Percentiles rank a stretch among this genome's conserved stretches.
Conservation (phyloP, 768 basidiomycete genomes). For the Baorangia bicolor region DNA sequence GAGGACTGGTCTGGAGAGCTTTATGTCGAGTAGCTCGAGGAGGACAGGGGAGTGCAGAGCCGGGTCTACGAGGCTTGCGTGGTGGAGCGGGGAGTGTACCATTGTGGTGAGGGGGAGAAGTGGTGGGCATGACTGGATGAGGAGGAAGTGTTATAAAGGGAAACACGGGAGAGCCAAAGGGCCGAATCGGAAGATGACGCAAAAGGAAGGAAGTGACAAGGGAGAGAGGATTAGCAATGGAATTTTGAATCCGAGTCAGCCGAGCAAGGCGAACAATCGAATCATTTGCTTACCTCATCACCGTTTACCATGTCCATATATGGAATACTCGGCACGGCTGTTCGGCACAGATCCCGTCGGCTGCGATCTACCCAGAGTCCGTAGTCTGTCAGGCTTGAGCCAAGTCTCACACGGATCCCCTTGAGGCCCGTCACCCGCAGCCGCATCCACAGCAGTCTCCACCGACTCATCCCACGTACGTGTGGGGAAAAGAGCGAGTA, state of each 20-base stretch:
- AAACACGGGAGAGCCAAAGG: constrained; percentile 26
- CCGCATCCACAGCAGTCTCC: neutral
- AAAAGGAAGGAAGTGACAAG: constrained; percentile 27
- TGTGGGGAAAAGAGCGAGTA: neutral
- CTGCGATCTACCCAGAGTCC: no score
- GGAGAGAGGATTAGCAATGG: constrained; percentile 30
- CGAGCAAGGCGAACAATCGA: constrained; percentile 10
- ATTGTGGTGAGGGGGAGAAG: constrained; percentile 11
- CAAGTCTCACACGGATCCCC: no score
- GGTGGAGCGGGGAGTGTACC: constrained; percentile 39
- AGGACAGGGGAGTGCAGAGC: constrained; percentile 62
- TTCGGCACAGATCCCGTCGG: no score
- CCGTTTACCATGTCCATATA: neutral
- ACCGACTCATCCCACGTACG: neutral
- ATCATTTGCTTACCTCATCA: constrained; percentile 11
- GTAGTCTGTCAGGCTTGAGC: no score
- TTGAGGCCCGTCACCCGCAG: neutral
- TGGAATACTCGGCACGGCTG: neutral
- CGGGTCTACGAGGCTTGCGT: constrained; percentile 60
- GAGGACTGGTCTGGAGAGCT: constrained; percentile 58
- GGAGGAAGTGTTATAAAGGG: constrained; percentile 33
- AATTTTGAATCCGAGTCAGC: constrained; percentile 21
- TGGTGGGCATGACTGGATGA: constrained; percentile 7
- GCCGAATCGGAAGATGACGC: constrained; percentile 36
- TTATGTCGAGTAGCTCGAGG: constrained; percentile 65